Evolutionary conservation across 306 rosid genomes (phyloP).

Genomic region (Trifolium dubium): DNA sequence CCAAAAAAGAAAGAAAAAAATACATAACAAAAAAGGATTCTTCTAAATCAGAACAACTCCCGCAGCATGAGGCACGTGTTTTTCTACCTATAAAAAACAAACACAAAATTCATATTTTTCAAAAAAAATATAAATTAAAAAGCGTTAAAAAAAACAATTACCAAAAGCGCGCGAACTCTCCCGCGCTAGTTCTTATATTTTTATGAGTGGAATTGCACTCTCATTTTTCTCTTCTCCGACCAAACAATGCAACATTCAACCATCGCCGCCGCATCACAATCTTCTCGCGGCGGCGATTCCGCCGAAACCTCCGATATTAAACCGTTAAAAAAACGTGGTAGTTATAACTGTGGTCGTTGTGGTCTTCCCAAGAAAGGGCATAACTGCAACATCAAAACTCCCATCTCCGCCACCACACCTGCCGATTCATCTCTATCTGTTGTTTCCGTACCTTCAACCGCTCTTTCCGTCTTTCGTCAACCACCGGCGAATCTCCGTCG

Average conservation of each 20-base stretch:
- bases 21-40: too few species aligned
- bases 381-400: slow-evolving; percentile 52
- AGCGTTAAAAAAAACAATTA: slow-evolving; percentile 5
- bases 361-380: slow-evolving; percentile 93
- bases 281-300: slow-evolving; percentile 27
- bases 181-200: slow-evolving; percentile 47
- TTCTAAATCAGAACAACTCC: too few species aligned
- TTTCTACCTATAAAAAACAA: not conserved
- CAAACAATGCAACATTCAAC: slow-evolving; percentile 53
- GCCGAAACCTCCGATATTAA: slow-evolving; percentile 40
- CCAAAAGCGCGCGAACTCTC: slow-evolving; percentile 52
- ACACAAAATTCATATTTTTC: not conserved
- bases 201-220: not conserved
- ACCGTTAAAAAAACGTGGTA: slow-evolving; percentile 74
- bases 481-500: slow-evolving; percentile 66
- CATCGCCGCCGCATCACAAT: slow-evolving; percentile 26
- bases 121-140: not conserved
- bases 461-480: slow-evolving; percentile 43
- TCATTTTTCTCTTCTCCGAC: not conserved
- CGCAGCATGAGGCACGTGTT: too few species aligned
- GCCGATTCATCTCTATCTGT: slow-evolving; percentile 45
- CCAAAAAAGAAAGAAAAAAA: too few species aligned
- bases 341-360: slow-evolving; percentile 88
- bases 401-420: slow-evolving; percentile 31
- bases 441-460: slow-evolving; percentile 42